Conservation (phyloP, 345 rosid species). For the Acer campestre region DNA sequence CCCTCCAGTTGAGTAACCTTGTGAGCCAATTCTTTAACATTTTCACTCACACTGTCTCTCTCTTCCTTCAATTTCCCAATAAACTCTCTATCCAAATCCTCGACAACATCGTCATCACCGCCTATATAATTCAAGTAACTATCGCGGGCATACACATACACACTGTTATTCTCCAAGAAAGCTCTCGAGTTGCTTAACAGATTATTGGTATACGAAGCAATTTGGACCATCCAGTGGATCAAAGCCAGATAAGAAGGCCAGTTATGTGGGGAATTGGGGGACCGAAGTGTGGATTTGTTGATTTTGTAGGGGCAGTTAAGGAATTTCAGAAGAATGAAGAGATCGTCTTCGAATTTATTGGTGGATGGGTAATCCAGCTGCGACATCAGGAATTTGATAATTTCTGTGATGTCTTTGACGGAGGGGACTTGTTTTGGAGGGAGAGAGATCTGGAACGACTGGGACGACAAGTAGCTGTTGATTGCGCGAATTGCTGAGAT, state of each 20-base stretch:
- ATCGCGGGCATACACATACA: slow-evolving; percentile 42
- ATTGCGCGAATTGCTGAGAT: slow-evolving; percentile 54
- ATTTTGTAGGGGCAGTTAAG: slow-evolving; percentile 71
- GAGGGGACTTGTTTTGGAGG: slow-evolving; percentile 54
- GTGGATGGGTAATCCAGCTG: slow-evolving; percentile 48
- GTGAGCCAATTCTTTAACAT: slow-evolving; percentile 35
- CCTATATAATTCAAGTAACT: slow-evolving; percentile 56
- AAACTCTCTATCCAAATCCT: slow-evolving; percentile 56
- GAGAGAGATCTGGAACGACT: slow-evolving; percentile 40
- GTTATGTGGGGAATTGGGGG: slow-evolving; percentile 86
- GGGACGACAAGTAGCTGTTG: slow-evolving; percentile 68
- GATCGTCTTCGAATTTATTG: slow-evolving; percentile 68
- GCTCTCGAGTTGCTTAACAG: slow-evolving; percentile 26
- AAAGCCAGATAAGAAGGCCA: slow-evolving; percentile 83
- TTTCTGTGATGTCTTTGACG: slow-evolving; percentile 62
- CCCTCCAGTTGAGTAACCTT: slow-evolving; percentile 51
- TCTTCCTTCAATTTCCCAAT: slow-evolving; percentile 62
- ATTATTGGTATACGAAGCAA: slow-evolving; percentile 46
- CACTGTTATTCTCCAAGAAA: slow-evolving; percentile 44
- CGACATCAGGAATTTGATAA: slow-evolving; percentile 55
- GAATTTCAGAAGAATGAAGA: slow-evolving; percentile 50
- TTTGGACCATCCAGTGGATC: slow-evolving; percentile 78
- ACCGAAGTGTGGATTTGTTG: slow-evolving; percentile 74
- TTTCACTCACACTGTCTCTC: slow-evolving; percentile 42
- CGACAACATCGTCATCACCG: slow-evolving; percentile 67